A percentile compares a stretch with the other conserved stretches of the same genome.
Evolutionary conservation across 2,329 filamentous ascomycete species (phyloP).

Genomic region (Aspergillus neotritici): DNA sequence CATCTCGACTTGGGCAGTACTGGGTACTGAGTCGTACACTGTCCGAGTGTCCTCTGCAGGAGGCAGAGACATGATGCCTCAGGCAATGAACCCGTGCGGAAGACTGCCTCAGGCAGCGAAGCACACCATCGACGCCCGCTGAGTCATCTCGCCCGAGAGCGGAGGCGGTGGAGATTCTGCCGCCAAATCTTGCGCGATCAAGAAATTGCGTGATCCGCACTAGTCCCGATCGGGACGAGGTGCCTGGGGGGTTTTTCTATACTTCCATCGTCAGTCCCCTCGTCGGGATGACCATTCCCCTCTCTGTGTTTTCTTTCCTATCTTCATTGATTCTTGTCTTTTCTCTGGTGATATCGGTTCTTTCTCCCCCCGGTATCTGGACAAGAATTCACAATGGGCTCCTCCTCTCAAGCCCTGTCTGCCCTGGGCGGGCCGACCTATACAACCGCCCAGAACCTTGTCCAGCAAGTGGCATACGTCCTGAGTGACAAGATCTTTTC

Average conservation of each 20-base stretch:
- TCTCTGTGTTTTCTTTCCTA: too few species aligned
- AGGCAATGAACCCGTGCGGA: too few species aligned
- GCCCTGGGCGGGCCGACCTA: constrained; percentile 82
- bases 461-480: constrained; percentile 93
- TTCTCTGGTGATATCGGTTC: constrained; percentile 21
- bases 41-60: too few species aligned
- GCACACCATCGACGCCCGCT: neutral
- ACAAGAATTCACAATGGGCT: constrained; percentile 28
- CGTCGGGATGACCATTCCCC: constrained; percentile 14
- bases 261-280: constrained; percentile 11
- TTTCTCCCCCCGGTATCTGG: constrained; percentile 18
- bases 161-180: constrained; percentile 2
- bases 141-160: constrained; percentile 1
- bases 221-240: constrained; percentile 19
- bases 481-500: constrained; percentile 97
- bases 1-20: too few species aligned
- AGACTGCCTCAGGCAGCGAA: too few species aligned
- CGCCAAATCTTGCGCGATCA: constrained; percentile 20
- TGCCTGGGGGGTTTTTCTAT: constrained; percentile 9
- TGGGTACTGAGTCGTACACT: too few species aligned
- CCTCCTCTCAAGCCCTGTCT: constrained; percentile 41
- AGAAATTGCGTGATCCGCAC: constrained; percentile 34
- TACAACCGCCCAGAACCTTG: constrained; percentile 82
- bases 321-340: constrained; percentile 15
- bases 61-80: too few species aligned